These are phyloP conservation scores for Monosporascus sp. DNA, from an alignment of 2,329 filamentous ascomycete genomes.

Conservation along the genomic window DNA sequence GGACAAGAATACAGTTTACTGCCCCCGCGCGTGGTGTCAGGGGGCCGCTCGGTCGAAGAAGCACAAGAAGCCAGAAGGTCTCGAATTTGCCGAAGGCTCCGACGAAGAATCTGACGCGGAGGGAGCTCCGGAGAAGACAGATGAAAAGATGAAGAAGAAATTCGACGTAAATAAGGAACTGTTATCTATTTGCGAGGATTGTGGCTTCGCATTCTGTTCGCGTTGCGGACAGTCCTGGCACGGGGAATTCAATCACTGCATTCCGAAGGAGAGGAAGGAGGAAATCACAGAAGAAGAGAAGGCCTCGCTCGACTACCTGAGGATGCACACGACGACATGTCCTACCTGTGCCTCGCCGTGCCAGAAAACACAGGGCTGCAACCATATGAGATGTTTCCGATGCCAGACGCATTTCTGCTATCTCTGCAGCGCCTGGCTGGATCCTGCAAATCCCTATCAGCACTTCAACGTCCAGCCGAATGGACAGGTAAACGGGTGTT, in stretches of 20 bases:
- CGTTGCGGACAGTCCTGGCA: slow-evolving; percentile 77
- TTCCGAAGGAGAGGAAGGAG: slow-evolving; percentile 57
- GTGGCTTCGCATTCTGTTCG: slow-evolving; percentile 80
- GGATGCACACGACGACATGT: slow-evolving; percentile 76
- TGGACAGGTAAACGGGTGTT: slow-evolving; percentile 59
- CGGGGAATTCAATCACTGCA: slow-evolving; percentile 70
- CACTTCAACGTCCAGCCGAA: slow-evolving; percentile 71
- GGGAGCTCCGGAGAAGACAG: slow-evolving; percentile 35
- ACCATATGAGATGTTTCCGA: slow-evolving; percentile 91
- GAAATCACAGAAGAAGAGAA: slow-evolving; percentile 81
- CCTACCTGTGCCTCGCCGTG: slow-evolving; percentile 80
- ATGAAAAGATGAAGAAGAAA: slow-evolving; percentile 19
- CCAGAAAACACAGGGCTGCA: slow-evolving; percentile 91
- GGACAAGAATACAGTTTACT: slow-evolving; percentile 88
- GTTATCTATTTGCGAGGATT: slow-evolving; percentile 82
- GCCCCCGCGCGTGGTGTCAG: slow-evolving; percentile 87
- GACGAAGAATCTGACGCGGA: slow-evolving; percentile 45
- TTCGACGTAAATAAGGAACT: slow-evolving; percentile 43
- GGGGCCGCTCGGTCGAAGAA: slow-evolving; percentile 75
- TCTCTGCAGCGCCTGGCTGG: slow-evolving; percentile 82
- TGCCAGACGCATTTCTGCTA: slow-evolving; percentile 95
- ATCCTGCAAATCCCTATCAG: slow-evolving; percentile 72
- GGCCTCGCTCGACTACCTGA: slow-evolving; percentile 79
- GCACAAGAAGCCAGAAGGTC: slow-evolving; percentile 64
- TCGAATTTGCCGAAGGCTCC: slow-evolving; percentile 53